Evolutionary conservation across 1,139 yeast genomes (phyloP).

Genomic region (Yamadazyma triangularis): DNA sequence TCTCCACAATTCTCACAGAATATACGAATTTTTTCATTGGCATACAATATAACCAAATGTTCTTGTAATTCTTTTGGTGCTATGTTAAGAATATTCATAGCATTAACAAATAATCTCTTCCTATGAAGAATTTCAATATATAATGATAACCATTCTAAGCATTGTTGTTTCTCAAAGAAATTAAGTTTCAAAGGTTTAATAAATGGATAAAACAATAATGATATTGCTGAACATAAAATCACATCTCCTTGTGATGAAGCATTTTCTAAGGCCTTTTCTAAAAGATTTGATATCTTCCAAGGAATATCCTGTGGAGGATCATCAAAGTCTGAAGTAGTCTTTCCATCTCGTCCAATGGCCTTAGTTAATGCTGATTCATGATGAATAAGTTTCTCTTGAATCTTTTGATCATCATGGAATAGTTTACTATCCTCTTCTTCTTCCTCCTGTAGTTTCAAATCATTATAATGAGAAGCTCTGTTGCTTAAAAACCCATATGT

Average conservation of each 20-base stretch:
- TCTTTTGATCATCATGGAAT: conserved; percentile 2
- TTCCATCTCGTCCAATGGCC: conserved; percentile 17
- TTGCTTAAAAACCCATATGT: conserved; percentile 14
- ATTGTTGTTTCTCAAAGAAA: conserved; percentile 18
- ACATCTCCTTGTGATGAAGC: conserved; percentile 63
- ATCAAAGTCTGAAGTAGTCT: neutral
- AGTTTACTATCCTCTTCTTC: conserved; percentile 11
- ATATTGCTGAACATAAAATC: conserved; percentile 56
- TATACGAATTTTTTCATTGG: conserved; percentile 19
- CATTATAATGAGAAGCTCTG: conserved; percentile 8
- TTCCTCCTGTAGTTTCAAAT: conserved; percentile 10
- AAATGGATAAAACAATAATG: conserved; percentile 47
- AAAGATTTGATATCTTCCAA: conserved; percentile 30
- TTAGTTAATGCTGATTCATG: conserved; percentile 28
- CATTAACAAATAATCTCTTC: conserved; percentile 50
- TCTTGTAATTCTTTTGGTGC: conserved; percentile 38
- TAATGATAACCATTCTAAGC: conserved; percentile 53
- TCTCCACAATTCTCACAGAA: conserved; percentile 67
- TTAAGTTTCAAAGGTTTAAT: conserved; percentile 11
- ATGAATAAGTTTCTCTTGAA: conserved; percentile 3
- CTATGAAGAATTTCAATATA: conserved; percentile 57
- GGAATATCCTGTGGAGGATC: conserved; percentile 12
- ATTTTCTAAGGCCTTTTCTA: conserved; percentile 47
- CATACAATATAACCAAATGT: conserved; percentile 7
- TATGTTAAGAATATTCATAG: conserved; percentile 53